These are phyloP conservation scores for Strobilomyces dryophilus DNA, from an alignment of 768 basidiomycete genomes.

Conservation along the genomic window DNA sequence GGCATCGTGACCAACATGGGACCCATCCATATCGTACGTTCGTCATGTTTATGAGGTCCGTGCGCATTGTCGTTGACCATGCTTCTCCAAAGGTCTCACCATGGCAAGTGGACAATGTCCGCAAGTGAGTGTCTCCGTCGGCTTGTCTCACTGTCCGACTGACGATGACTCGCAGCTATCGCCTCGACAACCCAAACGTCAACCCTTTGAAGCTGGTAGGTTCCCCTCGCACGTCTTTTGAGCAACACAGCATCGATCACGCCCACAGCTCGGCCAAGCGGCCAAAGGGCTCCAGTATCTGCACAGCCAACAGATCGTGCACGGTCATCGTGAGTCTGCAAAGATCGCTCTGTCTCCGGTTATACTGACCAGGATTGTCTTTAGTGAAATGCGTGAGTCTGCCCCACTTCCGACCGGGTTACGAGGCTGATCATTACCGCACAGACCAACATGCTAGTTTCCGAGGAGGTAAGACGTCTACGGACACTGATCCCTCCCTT, in stretches of 20 bases:
- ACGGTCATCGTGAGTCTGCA: conserved; percentile 53
- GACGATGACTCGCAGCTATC: conserved; percentile 34
- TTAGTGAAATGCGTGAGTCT: conserved; percentile 58
- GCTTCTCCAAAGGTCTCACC: conserved; percentile 46
- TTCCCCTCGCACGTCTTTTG: not conserved
- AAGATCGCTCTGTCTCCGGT: not conserved
- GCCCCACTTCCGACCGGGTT: not conserved
- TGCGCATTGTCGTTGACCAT: not conserved
- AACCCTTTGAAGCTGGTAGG: conserved; percentile 43
- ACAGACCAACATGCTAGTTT: conserved; percentile 58
- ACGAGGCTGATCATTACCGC: conserved; percentile 3
- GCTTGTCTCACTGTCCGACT: not conserved
- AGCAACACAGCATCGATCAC: not conserved
- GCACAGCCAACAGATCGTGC: conserved; percentile 48
- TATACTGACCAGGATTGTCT: conserved; percentile 1
- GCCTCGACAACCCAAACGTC: conserved; percentile 31
- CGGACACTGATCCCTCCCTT: not conserved
- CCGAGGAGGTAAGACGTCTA: conserved; percentile 35
- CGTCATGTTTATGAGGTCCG: not conserved
- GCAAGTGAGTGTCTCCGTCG: conserved; percentile 35
- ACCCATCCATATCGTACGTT: conserved; percentile 45
- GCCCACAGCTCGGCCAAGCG: conserved; percentile 45
- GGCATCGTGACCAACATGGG: conserved; percentile 55
- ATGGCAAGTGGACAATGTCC: conserved; percentile 57
- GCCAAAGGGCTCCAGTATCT: conserved; percentile 56